A percentile compares a stretch with the other conserved stretches of the same genome.
These are phyloP conservation scores for Hysterangium stoloniferum DNA, from an alignment of 768 basidiomycete genomes.

Conservation along the genomic window DNA sequence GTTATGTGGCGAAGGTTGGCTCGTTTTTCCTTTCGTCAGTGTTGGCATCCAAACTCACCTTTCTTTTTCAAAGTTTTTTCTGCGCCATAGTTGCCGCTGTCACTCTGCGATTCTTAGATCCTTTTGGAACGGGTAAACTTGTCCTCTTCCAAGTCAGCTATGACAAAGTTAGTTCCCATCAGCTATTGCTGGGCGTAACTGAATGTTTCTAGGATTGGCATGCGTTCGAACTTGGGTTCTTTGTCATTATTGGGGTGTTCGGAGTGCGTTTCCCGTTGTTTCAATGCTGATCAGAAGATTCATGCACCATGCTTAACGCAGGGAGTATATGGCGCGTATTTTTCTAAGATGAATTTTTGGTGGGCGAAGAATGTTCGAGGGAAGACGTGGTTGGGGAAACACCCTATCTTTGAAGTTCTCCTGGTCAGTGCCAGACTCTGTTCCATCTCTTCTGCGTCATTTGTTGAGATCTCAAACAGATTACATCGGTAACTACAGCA, in stretches of 20 bases:
- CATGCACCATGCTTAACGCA: conserved; percentile 25
- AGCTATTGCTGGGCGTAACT: background rate
- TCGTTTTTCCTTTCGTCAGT: background rate
- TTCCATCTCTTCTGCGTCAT: background rate
- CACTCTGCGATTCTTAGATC: conserved; percentile 50
- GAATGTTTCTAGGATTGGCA: conserved; percentile 71
- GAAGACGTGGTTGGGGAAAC: conserved; percentile 68
- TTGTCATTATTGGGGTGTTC: conserved; percentile 79
- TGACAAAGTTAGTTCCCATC: conserved; percentile 46
- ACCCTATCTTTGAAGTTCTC: conserved; percentile 79
- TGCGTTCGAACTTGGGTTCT: conserved; percentile 78
- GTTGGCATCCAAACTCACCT: background rate
- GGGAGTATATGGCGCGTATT: conserved; percentile 92
- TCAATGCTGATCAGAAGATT: too few relatives aligned
- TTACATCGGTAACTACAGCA: conserved; percentile 68
- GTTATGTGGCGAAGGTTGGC: conserved; percentile 83
- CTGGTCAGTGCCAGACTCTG: conserved; percentile 41
- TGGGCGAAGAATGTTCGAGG: conserved; percentile 83
- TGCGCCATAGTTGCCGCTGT: conserved; percentile 33
- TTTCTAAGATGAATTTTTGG: conserved; percentile 83
- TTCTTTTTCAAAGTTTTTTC: conserved; percentile 29
- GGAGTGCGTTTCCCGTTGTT: conserved; percentile 46
- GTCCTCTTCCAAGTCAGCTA: conserved; percentile 91
- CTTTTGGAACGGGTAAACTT: conserved; percentile 91
- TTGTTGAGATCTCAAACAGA: conserved; percentile 33